phyloP scores from a whole-genome alignment of 2,329 filamentous ascomycete genomes.

The Fusarium coffeatum region DNA sequence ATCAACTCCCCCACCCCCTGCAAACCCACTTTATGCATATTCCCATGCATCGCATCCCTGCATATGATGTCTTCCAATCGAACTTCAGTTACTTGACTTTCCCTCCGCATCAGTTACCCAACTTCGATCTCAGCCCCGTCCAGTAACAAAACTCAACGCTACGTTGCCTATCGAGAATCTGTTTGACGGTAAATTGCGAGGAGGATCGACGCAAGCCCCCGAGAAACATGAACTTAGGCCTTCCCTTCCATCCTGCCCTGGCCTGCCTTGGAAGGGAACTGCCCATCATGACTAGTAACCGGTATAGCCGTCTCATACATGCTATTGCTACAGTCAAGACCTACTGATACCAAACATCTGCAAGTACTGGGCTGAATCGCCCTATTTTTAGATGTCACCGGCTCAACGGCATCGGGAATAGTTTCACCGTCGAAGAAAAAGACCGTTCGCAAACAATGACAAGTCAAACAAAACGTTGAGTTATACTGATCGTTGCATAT shows the following conservation, averaged over 20 bases:
- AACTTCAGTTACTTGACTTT: background rate
- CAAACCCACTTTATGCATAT: conserved; percentile 41
- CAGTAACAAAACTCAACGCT: conserved; percentile 1
- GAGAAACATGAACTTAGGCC: conserved; percentile 5
- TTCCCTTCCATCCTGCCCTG: background rate
- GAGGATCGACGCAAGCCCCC: conserved; percentile 26
- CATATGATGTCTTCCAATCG: conserved; percentile 10
- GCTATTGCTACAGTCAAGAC: conserved; percentile 10
- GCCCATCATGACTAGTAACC: conserved; percentile 1
- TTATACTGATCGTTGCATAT: background rate
- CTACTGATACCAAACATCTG: background rate
- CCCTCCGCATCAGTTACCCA: conserved; percentile 9
- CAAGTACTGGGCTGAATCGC: conserved; percentile 20
- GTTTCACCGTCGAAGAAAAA: conserved; percentile 18
- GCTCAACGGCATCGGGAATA: conserved; percentile 17
- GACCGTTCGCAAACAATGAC: conserved; percentile 1
- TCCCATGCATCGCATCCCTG: conserved; percentile 29
- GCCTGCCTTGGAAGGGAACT: background rate
- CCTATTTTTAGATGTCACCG: conserved; percentile 20
- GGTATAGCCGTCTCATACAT: conserved; percentile 33
- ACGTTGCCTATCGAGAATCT: conserved; percentile 8
- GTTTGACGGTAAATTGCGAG: conserved; percentile 27
- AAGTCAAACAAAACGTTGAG: background rate
- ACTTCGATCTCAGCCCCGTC: conserved; percentile 18
- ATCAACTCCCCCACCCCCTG: conserved; percentile 25